Conservation (phyloP, 2,329 filamentous ascomycete genomes). For the Thermomyces lanuginosus region DNA sequence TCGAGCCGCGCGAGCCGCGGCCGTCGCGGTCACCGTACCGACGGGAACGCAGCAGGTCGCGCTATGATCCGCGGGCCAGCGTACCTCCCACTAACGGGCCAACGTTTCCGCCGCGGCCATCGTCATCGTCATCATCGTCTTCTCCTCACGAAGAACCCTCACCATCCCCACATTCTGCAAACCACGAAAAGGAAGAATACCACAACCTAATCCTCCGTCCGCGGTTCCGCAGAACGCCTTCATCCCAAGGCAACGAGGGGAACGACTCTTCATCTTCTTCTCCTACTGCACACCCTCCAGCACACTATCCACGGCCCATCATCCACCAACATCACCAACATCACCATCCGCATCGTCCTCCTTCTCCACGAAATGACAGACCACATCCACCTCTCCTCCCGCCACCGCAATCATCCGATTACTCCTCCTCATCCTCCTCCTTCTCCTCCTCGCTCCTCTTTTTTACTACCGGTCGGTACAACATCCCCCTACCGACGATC, state of each 20-base stretch:
- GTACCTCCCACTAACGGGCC: no score
- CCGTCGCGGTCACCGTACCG: slow-evolving; percentile 14
- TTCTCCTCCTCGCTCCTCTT: slow-evolving; percentile 11
- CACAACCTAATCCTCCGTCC: slow-evolving; percentile 18
- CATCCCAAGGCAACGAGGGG: slow-evolving; percentile 7
- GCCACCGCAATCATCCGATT: slow-evolving; percentile 4
- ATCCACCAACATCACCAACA: slow-evolving; percentile 10
- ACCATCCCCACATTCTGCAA: no score
- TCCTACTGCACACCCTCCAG: no score
- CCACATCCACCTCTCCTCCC: no score
- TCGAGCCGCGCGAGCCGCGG: slow-evolving; percentile 18
- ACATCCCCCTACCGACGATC: slow-evolving; percentile 23
- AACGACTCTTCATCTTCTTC: no score
- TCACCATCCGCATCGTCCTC: slow-evolving; percentile 4
- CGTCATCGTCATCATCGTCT: no score
- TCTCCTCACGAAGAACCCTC: no score
- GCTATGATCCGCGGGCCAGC: no score
- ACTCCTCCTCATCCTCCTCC: slow-evolving; percentile 4
- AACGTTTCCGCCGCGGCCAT: no score
- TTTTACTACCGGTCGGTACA: slow-evolving; percentile 12
- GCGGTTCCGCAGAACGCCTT: slow-evolving; percentile 13
- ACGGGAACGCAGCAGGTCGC: no score
- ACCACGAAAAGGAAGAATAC: no score
- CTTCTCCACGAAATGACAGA: neutral
- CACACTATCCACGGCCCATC: slow-evolving; percentile 14